Conservation (phyloP, 257 asterid species). For the Parsonsia alboflavescens region DNA sequence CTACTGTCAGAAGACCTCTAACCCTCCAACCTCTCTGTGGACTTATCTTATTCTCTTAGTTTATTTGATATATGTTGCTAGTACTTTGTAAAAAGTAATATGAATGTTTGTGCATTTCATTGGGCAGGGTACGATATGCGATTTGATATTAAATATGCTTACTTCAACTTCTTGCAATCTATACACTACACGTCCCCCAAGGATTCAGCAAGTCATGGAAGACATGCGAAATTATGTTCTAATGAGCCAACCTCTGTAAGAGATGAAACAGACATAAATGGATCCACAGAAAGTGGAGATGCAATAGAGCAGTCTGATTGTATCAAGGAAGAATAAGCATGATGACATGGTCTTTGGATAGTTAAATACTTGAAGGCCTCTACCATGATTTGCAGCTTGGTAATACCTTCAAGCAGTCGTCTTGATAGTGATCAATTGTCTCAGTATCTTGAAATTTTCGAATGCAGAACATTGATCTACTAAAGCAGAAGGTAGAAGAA, state of each 20-base stretch:
- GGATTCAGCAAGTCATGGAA: slow-evolving; percentile 14
- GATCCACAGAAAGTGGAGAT: slow-evolving; percentile 10
- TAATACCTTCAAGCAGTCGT: neutral
- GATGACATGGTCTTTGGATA: neutral
- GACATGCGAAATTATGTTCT: slow-evolving; percentile 15
- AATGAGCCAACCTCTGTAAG: slow-evolving; percentile 5
- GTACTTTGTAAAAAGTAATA: neutral
- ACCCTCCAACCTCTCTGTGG: neutral
- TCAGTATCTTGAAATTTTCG: neutral
- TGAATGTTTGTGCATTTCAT: slow-evolving; percentile 14
- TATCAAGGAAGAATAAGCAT: slow-evolving; percentile 10
- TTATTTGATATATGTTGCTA: neutral
- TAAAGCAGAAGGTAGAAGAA: neutral
- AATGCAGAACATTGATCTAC: neutral
- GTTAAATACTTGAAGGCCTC: neutral
- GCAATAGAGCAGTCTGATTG: slow-evolving; percentile 3
- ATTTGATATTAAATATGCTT: slow-evolving; percentile 83
- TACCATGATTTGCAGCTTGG: neutral
- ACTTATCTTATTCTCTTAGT: neutral
- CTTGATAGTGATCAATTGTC: neutral
- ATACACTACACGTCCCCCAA: slow-evolving; percentile 34
- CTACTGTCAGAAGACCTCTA: slow-evolving; percentile 46
- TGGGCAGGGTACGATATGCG: slow-evolving; percentile 93
- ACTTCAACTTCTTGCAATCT: slow-evolving; percentile 81
- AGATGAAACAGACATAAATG: slow-evolving; percentile 23